These are phyloP conservation scores for Amanita rimosa DNA, from an alignment of 768 basidiomycete species.

Conservation along the genomic window DNA sequence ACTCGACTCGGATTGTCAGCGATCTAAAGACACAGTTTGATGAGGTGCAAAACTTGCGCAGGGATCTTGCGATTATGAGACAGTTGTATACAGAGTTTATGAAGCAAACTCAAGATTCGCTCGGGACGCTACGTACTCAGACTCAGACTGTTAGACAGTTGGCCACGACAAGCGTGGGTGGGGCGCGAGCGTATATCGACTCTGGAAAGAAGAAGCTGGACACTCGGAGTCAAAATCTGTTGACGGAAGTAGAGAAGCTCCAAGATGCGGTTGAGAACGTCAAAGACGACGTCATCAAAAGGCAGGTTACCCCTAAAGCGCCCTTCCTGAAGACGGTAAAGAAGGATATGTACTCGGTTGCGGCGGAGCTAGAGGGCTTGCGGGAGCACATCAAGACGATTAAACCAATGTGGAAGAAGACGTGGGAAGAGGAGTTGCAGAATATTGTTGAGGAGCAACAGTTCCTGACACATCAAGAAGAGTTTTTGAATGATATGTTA, in stretches of 20 bases:
- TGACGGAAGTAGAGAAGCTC: slow-evolving; percentile 89
- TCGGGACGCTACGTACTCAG: slow-evolving; percentile 68
- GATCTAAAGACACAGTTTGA: slow-evolving; percentile 91
- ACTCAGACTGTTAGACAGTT: slow-evolving; percentile 84
- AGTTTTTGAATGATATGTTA: slow-evolving; percentile 76
- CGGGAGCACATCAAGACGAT: slow-evolving; percentile 79
- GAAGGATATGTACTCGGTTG: slow-evolving; percentile 56
- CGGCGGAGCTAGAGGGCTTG: slow-evolving; percentile 63
- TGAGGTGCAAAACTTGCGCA: slow-evolving; percentile 87
- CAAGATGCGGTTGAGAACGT: slow-evolving; percentile 85
- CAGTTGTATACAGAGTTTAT: slow-evolving; percentile 94
- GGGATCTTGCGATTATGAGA: slow-evolving; percentile 88
- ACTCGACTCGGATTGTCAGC: slow-evolving; percentile 59
- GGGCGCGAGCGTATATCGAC: slow-evolving; percentile 80
- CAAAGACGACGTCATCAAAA: slow-evolving; percentile 85
- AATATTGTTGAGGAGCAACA: slow-evolving; percentile 97
- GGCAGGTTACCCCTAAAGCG: slow-evolving; percentile 76
- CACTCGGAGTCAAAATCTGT: slow-evolving; percentile 72
- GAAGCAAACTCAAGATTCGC: slow-evolving; percentile 80
- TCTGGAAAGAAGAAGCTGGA: slow-evolving; percentile 92
- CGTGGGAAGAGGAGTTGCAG: slow-evolving; percentile 94
- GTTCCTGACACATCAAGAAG: slow-evolving; percentile 86
- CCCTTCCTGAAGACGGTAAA: slow-evolving; percentile 58
- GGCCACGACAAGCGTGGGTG: slow-evolving; percentile 71
- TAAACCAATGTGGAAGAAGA: slow-evolving; percentile 98